Percentiles rank a stretch among this genome's conserved stretches.
These are phyloP conservation scores for Dictyophora rubrovolvata DNA, from an alignment of 768 basidiomycete species.

Conservation along the genomic window DNA sequence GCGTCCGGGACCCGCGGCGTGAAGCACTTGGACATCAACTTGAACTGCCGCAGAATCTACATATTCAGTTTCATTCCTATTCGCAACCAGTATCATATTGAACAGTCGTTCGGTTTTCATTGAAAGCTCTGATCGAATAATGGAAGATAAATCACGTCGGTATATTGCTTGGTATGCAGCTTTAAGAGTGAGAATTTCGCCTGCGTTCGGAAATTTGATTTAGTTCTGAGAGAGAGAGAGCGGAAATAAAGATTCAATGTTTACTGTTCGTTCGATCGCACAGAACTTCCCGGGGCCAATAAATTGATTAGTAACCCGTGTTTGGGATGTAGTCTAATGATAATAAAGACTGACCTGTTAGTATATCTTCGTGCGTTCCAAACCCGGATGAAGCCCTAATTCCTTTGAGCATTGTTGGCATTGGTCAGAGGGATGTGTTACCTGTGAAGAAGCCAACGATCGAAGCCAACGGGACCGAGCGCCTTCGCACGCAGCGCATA, in stretches of 20 bases:
- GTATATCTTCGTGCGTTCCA: conserved; percentile 8
- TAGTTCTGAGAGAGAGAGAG: conserved; percentile 17
- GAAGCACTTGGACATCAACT: conserved; percentile 34
- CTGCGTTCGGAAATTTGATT: conserved; percentile 3
- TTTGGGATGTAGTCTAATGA: not conserved
- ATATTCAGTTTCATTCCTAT: conserved; percentile 29
- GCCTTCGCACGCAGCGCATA: conserved; percentile 1
- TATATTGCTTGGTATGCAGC: conserved; percentile 24
- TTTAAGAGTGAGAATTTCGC: conserved; percentile 22
- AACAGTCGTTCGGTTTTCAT: conserved; percentile 27
- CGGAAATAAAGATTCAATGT: not conserved
- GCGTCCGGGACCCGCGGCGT: conserved; percentile 29
- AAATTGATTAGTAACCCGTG: conserved; percentile 15
- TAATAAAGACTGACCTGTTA: not conserved
- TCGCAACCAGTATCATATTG: conserved; percentile 36
- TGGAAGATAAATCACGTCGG: conserved; percentile 24
- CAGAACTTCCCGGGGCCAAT: conserved; percentile 29
- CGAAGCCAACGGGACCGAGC: conserved; percentile 7
- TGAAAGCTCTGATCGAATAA: not conserved
- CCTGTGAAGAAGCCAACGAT: conserved; percentile 8
- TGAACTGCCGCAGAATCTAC: conserved; percentile 31
- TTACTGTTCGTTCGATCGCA: conserved; percentile 29
- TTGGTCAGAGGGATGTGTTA: not conserved
- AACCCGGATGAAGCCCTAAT: not conserved
- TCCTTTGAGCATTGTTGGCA: not conserved